Evolutionary conservation across 176 grass and related monocot genomes (phyloP).

Genomic region (Oryza meridionalis): DNA sequence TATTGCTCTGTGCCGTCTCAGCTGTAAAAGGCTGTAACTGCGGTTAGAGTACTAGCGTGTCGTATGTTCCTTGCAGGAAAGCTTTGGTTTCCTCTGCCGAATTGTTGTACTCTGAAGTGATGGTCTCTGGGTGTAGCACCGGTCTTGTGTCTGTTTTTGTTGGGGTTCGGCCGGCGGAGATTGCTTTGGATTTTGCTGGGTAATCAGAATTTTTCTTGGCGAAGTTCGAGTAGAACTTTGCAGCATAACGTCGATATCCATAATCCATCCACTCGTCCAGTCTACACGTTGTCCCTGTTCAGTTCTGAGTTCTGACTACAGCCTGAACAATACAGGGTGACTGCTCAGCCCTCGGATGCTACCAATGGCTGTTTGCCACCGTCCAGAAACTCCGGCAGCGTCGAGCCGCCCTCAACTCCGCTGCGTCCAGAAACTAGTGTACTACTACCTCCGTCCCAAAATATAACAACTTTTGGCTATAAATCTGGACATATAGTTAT

Average conservation of each 20-base stretch:
- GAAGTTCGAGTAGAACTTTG: background rate
- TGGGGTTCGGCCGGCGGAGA: background rate
- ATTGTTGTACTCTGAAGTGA: background rate
- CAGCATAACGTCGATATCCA: background rate
- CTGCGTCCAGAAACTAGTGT: too few relatives aligned
- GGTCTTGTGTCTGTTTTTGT: background rate
- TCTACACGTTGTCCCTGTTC: too few relatives aligned
- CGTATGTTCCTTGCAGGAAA: background rate
- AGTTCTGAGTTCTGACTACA: too few relatives aligned
- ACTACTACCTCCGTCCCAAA: too few relatives aligned
- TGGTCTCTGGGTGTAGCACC: background rate
- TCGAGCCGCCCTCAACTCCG: too few relatives aligned
- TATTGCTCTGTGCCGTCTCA: background rate
- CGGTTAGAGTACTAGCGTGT: background rate
- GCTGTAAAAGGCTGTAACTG: background rate
- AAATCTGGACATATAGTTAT: too few relatives aligned
- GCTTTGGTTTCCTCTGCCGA: slow-evolving; percentile 15
- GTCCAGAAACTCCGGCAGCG: too few relatives aligned
- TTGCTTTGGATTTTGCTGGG: background rate
- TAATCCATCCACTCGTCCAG: background rate
- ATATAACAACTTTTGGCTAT: too few relatives aligned
- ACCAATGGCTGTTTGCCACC: too few relatives aligned
- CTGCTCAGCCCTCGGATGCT: too few relatives aligned
- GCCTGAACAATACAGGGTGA: too few relatives aligned
- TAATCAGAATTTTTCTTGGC: background rate